Evolutionary conservation across 768 basidiomycete genomes (phyloP).

Genomic region (Serendipita sp.): DNA sequence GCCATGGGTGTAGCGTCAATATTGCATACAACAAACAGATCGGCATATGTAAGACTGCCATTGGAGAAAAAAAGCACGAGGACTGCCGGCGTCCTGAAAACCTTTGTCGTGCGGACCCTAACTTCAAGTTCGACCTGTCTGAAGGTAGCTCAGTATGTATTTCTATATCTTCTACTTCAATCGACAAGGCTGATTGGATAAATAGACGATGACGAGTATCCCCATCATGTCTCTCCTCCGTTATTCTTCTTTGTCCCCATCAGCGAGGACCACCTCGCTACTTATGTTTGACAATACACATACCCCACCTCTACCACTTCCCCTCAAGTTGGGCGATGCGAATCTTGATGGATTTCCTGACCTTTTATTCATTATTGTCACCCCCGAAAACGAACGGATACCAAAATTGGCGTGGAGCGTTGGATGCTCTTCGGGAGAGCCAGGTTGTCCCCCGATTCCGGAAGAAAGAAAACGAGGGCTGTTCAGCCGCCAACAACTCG

Average conservation of each 20-base stretch:
- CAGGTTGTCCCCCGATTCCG: neutral
- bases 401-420: neutral
- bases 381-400: constrained; percentile 17
- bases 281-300: constrained; percentile 54
- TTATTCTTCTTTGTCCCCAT: constrained; percentile 10
- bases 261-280: constrained; percentile 30
- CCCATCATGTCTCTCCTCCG: constrained; percentile 46
- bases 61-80: constrained; percentile 16
- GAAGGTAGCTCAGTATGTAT: constrained; percentile 20
- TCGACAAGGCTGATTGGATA: neutral
- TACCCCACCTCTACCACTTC: constrained; percentile 51
- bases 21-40: constrained; percentile 89
- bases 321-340: constrained; percentile 72
- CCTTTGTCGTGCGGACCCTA: constrained; percentile 66
- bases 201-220: constrained; percentile 48
- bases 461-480: neutral
- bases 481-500: neutral
- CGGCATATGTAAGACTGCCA: constrained; percentile 51
- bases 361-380: constrained; percentile 40
- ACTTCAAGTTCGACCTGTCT: constrained; percentile 61
- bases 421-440: neutral
- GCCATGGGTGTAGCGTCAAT: constrained; percentile 65
- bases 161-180: neutral
- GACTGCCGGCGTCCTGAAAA: constrained; percentile 60
- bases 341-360: constrained; percentile 94